Evolutionary conservation across 495 filamentous ascomycete species (phyloP).

Genomic region (Pyrenopolyporus hunteri): DNA sequence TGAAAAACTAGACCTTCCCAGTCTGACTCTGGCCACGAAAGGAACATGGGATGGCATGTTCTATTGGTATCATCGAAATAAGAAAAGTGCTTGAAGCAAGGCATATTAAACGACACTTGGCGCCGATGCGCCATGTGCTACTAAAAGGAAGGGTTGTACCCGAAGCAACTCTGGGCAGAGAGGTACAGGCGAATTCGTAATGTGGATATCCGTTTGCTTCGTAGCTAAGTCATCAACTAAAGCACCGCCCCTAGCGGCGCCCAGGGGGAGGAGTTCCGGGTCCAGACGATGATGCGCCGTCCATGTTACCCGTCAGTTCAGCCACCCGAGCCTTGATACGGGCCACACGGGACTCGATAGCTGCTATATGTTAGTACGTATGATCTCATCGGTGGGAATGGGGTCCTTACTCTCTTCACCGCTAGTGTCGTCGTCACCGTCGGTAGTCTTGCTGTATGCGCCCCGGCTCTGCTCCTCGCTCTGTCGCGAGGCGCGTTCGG

Average conservation of each 20-base stretch:
- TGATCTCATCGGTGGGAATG: background rate
- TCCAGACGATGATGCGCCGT: conserved; percentile 43
- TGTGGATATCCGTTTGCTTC: conserved; percentile 15
- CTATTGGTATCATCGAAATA: conserved; percentile 45
- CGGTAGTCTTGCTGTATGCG: conserved; percentile 60
- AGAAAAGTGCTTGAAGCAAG: conserved; percentile 20
- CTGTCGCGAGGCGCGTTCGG: conserved; percentile 70
- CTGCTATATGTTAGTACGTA: conserved; percentile 55
- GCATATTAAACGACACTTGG: conserved; percentile 20
- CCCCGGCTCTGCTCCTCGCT: conserved; percentile 66
- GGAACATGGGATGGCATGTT: conserved; percentile 31
- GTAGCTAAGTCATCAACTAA: conserved; percentile 28
- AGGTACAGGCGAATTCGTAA: conserved; percentile 20
- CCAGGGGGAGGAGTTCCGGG: conserved; percentile 35
- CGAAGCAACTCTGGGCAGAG: conserved; percentile 2
- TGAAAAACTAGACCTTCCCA: conserved; percentile 20
- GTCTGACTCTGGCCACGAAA: conserved; percentile 29
- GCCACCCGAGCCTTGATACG: conserved; percentile 98
- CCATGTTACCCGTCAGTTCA: conserved; percentile 86
- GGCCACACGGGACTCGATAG: conserved; percentile 93
- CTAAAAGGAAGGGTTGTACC: conserved; percentile 6
- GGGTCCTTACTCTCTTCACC: conserved; percentile 89
- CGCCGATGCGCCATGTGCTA: conserved; percentile 1
- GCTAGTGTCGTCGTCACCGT: conserved; percentile 80
- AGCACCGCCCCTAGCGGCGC: conserved; percentile 44